These are phyloP conservation scores for Vicia sativa DNA, from an alignment of 306 rosid genomes.

Conservation along the genomic window DNA sequence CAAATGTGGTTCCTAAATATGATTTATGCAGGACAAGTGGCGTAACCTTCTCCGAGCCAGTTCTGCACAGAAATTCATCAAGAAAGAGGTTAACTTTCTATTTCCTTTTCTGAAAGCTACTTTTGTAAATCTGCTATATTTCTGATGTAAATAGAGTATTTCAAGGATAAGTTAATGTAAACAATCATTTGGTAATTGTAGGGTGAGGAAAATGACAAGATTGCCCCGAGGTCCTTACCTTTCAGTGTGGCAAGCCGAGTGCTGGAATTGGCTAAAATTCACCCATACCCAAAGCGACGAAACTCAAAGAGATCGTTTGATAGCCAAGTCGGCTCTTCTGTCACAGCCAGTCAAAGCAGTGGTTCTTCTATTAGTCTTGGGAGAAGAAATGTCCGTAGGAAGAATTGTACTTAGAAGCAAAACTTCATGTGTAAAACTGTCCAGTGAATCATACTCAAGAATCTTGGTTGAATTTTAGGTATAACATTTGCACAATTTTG, in stretches of 20 bases:
- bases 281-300: constrained; percentile 87
- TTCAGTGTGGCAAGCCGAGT: constrained; percentile 45
- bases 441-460: constrained; percentile 45
- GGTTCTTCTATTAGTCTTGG: constrained; percentile 43
- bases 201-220: constrained; percentile 63
- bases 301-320: constrained; percentile 46
- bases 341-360: constrained; percentile 40
- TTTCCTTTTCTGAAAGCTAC: constrained; percentile 10
- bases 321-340: constrained; percentile 43
- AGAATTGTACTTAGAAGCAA: constrained; percentile 46
- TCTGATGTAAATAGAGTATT: background rate
- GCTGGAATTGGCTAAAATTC: constrained; percentile 61
- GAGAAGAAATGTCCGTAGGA: constrained; percentile 56
- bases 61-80: constrained; percentile 52
- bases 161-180: background rate
- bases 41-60: constrained; percentile 81
- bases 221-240: constrained; percentile 62
- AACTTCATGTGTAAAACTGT: constrained; percentile 38
- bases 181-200: constrained; percentile 44
- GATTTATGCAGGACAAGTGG: constrained; percentile 89
- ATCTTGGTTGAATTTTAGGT: constrained; percentile 53
- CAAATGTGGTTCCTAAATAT: constrained; percentile 29
- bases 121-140: constrained; percentile 11
- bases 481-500: constrained; percentile 40
- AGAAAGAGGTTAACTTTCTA: constrained; percentile 59